Evolutionary conservation across 2,329 filamentous ascomycete species (phyloP).

Genomic region (Alternaria arborescens): DNA sequence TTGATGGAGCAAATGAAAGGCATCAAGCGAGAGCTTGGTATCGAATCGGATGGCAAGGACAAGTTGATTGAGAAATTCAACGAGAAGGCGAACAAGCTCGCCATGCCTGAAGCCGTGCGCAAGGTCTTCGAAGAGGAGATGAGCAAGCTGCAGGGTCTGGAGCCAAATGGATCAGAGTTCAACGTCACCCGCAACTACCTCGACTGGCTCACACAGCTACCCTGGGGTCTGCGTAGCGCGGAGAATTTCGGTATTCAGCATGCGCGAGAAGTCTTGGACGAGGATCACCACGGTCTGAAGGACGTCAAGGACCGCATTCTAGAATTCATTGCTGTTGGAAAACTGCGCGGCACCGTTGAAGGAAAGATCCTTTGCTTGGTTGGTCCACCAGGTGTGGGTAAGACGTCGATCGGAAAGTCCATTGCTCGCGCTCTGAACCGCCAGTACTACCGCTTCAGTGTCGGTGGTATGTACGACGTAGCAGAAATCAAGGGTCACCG

Average conservation of each 20-base stretch:
- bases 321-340: slow-evolving; percentile 98
- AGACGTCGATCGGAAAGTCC: slow-evolving; percentile 98
- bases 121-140: slow-evolving; percentile 99
- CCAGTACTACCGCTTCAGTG: slow-evolving; percentile 98
- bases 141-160: slow-evolving; percentile 94
- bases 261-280: slow-evolving; percentile 87
- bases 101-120: slow-evolving; percentile 95
- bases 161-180: slow-evolving; percentile 96
- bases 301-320: slow-evolving; percentile 98
- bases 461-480: slow-evolving; percentile 95
- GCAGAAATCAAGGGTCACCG: slow-evolving; percentile 98
- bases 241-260: slow-evolving; percentile 97
- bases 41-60: slow-evolving; percentile 97
- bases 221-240: slow-evolving; percentile 92
- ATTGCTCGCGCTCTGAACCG: slow-evolving; percentile 94
- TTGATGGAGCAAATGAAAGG: slow-evolving; percentile 99
- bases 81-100: slow-evolving; percentile 90
- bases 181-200: slow-evolving; percentile 98
- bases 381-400: slow-evolving; percentile 94
- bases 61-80: slow-evolving; percentile 98
- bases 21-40: slow-evolving; percentile 91
- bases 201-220: slow-evolving; percentile 98
- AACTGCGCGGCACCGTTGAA: slow-evolving; percentile 94
- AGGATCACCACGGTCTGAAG: slow-evolving; percentile 95
- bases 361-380: slow-evolving; percentile 99